Evolutionary conservation across 2,329 filamentous ascomycete species (phyloP).

Genomic region (Spiromastix sp.): DNA sequence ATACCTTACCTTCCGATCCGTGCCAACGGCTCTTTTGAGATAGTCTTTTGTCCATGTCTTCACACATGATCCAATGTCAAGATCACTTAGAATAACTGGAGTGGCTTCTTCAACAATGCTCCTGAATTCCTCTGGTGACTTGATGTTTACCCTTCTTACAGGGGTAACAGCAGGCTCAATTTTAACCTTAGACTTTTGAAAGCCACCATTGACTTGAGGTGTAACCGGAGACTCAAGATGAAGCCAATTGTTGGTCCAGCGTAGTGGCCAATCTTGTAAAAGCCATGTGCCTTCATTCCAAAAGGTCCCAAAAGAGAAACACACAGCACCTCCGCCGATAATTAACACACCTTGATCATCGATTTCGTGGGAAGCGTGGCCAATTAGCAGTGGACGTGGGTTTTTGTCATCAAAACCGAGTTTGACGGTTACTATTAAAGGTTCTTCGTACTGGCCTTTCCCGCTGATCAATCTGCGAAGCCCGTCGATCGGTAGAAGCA

Average conservation of each 20-base stretch:
- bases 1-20: constrained; percentile 46
- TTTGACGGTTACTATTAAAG: constrained; percentile 19
- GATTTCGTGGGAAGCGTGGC: constrained; percentile 47
- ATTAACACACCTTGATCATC: constrained; percentile 47
- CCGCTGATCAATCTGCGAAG: constrained; percentile 13
- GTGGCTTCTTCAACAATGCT: constrained; percentile 46
- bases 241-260: constrained; percentile 23
- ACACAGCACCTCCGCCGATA: constrained; percentile 72
- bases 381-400: constrained; percentile 59
- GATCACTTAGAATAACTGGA: constrained; percentile 55
- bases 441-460: constrained; percentile 14
- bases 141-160: too few relatives aligned
- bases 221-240: too few relatives aligned
- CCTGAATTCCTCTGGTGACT: constrained; percentile 48
- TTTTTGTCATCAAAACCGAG: constrained; percentile 19
- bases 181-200: too few relatives aligned
- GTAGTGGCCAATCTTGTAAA: constrained; percentile 25
- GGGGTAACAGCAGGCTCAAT: too few relatives aligned
- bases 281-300: constrained; percentile 59
- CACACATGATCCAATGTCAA: constrained; percentile 58
- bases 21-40: constrained; percentile 52
- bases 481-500: constrained; percentile 25
- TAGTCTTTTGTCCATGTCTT: constrained; percentile 59
- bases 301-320: constrained; percentile 81
- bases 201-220: too few relatives aligned